phyloP scores from a whole-genome alignment of 176 grass and related monocot species.

The Cenchrus purpureus region DNA sequence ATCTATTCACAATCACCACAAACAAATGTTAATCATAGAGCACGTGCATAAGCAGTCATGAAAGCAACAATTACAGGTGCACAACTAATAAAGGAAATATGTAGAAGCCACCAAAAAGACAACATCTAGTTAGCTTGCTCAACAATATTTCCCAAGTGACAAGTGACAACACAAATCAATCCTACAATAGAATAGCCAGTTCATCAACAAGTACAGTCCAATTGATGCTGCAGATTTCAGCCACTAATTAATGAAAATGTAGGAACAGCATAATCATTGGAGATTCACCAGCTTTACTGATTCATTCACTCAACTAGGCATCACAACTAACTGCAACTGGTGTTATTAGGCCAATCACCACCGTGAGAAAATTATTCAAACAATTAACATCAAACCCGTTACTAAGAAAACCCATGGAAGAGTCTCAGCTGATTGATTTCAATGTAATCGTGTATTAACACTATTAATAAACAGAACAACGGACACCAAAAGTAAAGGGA shows the following conservation, averaged over 20 bases:
- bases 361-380: too few species aligned
- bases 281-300: constrained; percentile 1
- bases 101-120: not conserved
- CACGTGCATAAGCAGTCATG: not conserved
- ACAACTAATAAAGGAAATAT: not conserved
- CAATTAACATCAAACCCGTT: not conserved
- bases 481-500: not conserved
- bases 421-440: not conserved
- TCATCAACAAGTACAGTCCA: not conserved
- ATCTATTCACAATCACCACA: not conserved
- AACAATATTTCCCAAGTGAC: not conserved
- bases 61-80: not conserved
- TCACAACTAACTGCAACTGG: not conserved
- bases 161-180: not conserved
- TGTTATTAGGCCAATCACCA: not conserved
- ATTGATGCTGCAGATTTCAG: not conserved
- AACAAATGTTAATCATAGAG: constrained; percentile 2
- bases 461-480: not conserved
- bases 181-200: not conserved
- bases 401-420: not conserved
- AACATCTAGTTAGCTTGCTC: not conserved
- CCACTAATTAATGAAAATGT: not conserved
- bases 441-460: not conserved
- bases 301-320: not conserved
- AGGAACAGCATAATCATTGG: not conserved